Base-by-base conservation (phyloP, 2,329 filamentous ascomycete genomes). In the Cordyceps pruinosa region DNA sequence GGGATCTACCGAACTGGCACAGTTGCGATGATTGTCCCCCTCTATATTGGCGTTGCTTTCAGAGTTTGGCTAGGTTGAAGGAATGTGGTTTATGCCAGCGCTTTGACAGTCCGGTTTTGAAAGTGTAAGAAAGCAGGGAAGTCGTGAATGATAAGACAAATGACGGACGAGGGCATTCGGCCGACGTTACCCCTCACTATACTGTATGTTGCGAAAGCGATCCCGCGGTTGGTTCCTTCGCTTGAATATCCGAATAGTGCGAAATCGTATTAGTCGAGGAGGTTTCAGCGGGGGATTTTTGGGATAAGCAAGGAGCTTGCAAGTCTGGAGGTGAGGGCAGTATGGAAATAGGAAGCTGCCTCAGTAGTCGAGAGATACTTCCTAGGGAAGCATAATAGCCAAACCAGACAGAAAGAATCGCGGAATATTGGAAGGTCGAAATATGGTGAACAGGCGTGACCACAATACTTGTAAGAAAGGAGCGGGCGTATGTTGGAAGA, bases 401-500 rank as follows among this genome's bases (percentile, higher is more conserved):
- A 19, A 28, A 17, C 17, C 44, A 17, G 41, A 28, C 30, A 46
- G 32, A 26, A 46, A 42, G 8, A n/a, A 26, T 25, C 30, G 23
- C 45, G 13, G 44, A 37, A 28, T 19, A 25, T 5, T 15, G 21
- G 15, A 32, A 41, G n/a, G 53, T 42, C 34, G 28, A 42, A 19
- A 48, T 45, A 15, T 42, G 26, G 42, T 39, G 42, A 46, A 23
- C 25, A 35, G 53, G 53, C 44, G 53, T 39, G 28, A 28, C 35
- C 9, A 25, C 30, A 41, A 56, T 56, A 56, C 53, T 56, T 56
- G 53, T 56, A 56, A 34, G 53, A 49, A 39, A 17, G 23, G 53
- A 55, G 30, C 50, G 52, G 52, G 45, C 53, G 48, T 21, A 42
- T 47, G 52, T 55, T 55, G 53, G 53, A 25, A 54, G 41, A 44